Evolutionary conservation across 805 yeast genomes (phyloP).

Genomic region (Metschnikowia vanudenii): DNA sequence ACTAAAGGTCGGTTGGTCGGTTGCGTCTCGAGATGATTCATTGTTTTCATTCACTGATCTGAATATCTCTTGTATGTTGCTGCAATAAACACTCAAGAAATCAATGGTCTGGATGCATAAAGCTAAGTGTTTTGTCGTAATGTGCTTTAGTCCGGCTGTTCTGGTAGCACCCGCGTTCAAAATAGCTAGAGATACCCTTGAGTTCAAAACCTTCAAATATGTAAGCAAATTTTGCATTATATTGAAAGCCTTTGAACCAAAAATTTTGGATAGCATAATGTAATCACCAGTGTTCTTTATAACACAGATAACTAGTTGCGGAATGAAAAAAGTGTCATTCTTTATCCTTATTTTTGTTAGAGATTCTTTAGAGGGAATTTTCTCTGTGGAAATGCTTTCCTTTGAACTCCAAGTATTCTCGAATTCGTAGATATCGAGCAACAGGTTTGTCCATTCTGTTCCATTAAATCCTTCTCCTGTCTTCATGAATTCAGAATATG

Average conservation of each 20-base stretch:
- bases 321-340: conserved; percentile 29
- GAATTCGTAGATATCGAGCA: conserved; percentile 25
- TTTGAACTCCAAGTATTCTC: background rate
- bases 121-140: conserved; percentile 69
- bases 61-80: conserved; percentile 26
- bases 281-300: conserved; percentile 46
- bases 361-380: background rate
- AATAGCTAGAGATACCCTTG: conserved; percentile 57
- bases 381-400: background rate
- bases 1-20: conserved; percentile 30
- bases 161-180: conserved; percentile 74
- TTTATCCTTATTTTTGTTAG: conserved; percentile 16
- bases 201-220: conserved; percentile 46
- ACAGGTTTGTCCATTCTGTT: conserved; percentile 24
- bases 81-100: conserved; percentile 38
- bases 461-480: conserved; percentile 26
- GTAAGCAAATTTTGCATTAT: conserved; percentile 49
- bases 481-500: conserved; percentile 26
- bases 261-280: conserved; percentile 52
- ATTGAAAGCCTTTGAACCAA: conserved; percentile 44
- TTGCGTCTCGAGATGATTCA: conserved; percentile 5
- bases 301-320: conserved; percentile 25
- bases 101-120: conserved; percentile 65
- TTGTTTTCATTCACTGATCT: background rate
- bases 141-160: conserved; percentile 71